A percentile compares a stretch with the other conserved stretches of the same genome.
Evolutionary conservation across 2,329 filamentous ascomycete species (phyloP).

Genomic region (Talaromyces pinophilus): DNA sequence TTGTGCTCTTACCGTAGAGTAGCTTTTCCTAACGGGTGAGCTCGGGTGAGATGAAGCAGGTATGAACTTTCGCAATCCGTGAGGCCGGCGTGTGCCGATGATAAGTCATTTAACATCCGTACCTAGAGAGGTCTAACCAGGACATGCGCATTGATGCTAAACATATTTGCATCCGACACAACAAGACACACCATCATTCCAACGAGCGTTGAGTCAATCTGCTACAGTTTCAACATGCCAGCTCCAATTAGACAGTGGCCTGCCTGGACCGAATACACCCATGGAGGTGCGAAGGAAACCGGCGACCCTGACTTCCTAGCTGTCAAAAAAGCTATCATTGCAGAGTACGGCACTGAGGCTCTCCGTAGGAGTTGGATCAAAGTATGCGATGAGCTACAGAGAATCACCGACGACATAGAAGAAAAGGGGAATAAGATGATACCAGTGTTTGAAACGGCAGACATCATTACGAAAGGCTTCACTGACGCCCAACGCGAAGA

Average conservation of each 20-base stretch:
- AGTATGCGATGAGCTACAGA: background rate
- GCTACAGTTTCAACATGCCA: background rate
- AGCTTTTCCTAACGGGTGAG: background rate
- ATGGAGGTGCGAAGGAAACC: background rate
- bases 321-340: background rate
- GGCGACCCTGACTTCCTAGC: background rate
- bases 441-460: background rate
- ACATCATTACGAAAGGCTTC: background rate
- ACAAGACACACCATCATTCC: background rate
- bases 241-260: background rate
- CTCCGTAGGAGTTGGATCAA: background rate
- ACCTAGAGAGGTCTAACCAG: background rate
- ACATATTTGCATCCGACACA: background rate
- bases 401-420: background rate
- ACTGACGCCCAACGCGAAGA: background rate
- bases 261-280: background rate
- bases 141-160: background rate
- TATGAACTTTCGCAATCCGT: background rate
- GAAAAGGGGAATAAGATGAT: background rate
- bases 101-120: background rate
- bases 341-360: background rate
- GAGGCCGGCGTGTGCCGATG: background rate
- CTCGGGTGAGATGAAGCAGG: background rate
- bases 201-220: too few relatives aligned
- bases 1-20: background rate